Conservation (phyloP, 306 rosid species). For the Cajanus cajan region DNA sequence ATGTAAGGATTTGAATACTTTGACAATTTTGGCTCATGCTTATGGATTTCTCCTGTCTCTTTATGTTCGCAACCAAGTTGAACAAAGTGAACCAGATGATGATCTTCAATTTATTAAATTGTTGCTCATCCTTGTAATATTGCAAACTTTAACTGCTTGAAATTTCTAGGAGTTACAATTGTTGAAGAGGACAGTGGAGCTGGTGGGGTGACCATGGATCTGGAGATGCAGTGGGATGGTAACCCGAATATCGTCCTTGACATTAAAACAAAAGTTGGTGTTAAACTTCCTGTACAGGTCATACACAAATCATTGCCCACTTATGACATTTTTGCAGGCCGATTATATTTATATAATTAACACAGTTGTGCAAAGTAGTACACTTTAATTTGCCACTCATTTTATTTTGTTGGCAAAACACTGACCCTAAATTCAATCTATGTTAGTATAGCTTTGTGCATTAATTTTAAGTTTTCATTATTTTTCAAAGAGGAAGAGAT, state of each 20-base stretch:
- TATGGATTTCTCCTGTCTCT: neutral
- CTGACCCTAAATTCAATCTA: neutral
- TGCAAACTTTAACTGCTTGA: conserved; percentile 11
- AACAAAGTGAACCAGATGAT: conserved; percentile 7
- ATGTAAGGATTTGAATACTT: neutral
- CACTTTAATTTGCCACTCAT: neutral
- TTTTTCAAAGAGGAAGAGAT: neutral
- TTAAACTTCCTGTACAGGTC: conserved; percentile 86
- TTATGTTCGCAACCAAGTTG: neutral
- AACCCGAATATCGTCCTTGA: conserved; percentile 76
- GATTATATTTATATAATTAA: neutral
- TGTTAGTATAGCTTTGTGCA: neutral
- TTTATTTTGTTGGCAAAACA: neutral
- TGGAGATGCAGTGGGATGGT: conserved; percentile 98
- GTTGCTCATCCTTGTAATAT: conserved; percentile 13
- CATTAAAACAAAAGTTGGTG: conserved; percentile 76
- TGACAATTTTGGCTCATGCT: neutral
- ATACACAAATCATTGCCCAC: conserved; percentile 18
- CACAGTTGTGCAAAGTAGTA: neutral
- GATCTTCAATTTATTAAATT: neutral
- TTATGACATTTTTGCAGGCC: neutral
- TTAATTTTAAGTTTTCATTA: neutral
- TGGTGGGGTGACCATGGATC: conserved; percentile 70
- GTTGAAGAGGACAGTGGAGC: conserved; percentile 60
- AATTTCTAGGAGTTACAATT: conserved; percentile 59